Conservation (phyloP, 2,329 filamentous ascomycete genomes). For the Pestalotiopsis sp. region DNA sequence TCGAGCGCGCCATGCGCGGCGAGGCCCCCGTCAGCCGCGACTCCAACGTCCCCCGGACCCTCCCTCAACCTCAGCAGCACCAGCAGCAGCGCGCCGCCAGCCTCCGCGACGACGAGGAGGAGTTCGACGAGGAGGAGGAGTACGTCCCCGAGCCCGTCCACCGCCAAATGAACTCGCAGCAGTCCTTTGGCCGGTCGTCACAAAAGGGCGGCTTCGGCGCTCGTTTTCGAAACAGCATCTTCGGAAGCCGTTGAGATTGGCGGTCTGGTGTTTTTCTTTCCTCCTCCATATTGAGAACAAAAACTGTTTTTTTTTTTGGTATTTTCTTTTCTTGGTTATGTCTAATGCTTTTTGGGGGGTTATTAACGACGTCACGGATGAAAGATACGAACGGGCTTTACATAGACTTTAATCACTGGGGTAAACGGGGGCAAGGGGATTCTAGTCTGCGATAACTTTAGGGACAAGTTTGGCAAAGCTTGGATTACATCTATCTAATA, state of each 20-base stretch:
- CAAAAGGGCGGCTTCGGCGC: conserved; percentile 29
- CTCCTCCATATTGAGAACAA: conserved; percentile 3
- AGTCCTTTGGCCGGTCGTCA: conserved; percentile 32
- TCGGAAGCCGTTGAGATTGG: conserved; percentile 21
- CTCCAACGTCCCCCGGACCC: not conserved
- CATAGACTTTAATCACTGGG: not conserved
- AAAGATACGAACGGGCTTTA: not conserved
- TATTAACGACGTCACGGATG: conserved; percentile 5
- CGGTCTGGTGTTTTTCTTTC: not conserved
- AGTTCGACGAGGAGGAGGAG: conserved; percentile 23
- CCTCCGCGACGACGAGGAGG: conserved; percentile 21
- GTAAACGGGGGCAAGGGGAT: not conserved
- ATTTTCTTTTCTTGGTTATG: not conserved
- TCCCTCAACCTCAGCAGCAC: not conserved
- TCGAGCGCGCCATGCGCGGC: conserved; percentile 43
- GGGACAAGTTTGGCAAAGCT: not conserved
- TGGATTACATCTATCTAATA: not conserved
- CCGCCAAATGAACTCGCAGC: conserved; percentile 32
- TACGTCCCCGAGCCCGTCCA: conserved; percentile 22
- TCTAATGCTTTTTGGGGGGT: not conserved
- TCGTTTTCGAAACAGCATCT: conserved; percentile 34
- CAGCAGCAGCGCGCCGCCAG: conserved; percentile 23
- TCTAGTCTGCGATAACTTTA: not conserved
- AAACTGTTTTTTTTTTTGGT: not conserved
- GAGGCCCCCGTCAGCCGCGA: conserved; percentile 26